These are phyloP conservation scores for Cadophora malorum DNA, from an alignment of 2,329 filamentous ascomycete genomes.

Conservation along the genomic window DNA sequence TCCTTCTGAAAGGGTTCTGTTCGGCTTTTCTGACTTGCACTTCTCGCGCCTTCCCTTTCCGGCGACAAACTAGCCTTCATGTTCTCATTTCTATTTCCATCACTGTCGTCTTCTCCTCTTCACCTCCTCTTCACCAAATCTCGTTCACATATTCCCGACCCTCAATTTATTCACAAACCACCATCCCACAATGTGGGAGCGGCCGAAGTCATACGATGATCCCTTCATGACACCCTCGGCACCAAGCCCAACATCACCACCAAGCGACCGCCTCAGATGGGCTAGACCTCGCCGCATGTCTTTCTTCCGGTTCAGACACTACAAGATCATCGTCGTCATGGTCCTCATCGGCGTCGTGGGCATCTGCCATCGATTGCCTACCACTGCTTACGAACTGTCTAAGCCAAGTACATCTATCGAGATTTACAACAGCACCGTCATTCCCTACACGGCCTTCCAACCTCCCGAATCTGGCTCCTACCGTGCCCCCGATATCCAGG, in stretches of 20 bases:
- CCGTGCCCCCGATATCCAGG: constrained; percentile 37
- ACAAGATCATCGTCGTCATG: constrained; percentile 28
- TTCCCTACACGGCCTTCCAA: constrained; percentile 31
- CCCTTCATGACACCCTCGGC: constrained; percentile 35
- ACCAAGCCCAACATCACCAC: constrained; percentile 14
- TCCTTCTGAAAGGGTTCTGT: background rate
- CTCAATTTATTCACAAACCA: background rate
- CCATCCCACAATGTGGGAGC: constrained; percentile 33
- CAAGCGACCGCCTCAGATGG: constrained; percentile 32
- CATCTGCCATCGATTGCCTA: constrained; percentile 18
- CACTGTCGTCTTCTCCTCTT: background rate
- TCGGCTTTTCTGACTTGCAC: background rate
- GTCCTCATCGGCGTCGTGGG: constrained; percentile 25
- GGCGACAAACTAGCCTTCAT: background rate
- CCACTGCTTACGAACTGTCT: background rate
- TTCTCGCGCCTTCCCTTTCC: background rate
- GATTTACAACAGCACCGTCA: constrained; percentile 22
- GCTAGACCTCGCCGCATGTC: constrained; percentile 33
- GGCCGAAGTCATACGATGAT: constrained; percentile 32
- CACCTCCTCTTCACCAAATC: background rate
- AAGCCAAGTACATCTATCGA: background rate
- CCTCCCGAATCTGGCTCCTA: constrained; percentile 30
- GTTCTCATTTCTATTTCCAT: background rate
- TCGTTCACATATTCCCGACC: background rate
- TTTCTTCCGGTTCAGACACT: constrained; percentile 31